phyloP scores from a whole-genome alignment of 2,329 filamentous ascomycete genomes.

The Nothomitra cinnamomea region DNA sequence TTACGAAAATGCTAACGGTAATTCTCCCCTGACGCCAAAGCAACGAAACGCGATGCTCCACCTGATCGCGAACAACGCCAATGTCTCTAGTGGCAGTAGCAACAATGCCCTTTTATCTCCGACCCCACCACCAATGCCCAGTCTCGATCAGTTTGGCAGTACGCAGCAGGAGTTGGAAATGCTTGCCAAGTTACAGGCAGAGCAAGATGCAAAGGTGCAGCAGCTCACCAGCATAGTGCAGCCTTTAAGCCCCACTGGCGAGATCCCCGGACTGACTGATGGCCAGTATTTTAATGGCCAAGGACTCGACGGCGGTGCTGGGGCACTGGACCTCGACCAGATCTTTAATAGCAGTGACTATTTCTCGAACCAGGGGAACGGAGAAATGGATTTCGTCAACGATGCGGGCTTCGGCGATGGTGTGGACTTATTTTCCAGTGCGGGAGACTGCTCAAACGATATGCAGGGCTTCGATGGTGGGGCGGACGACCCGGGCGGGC shows the following conservation, averaged over 20 bases:
- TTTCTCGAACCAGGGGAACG: constrained; percentile 25
- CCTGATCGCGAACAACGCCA: constrained; percentile 22
- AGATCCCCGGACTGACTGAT: constrained; percentile 48
- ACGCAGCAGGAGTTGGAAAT: constrained; percentile 64
- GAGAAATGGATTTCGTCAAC: constrained; percentile 2
- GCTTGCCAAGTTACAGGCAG: constrained; percentile 59
- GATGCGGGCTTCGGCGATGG: constrained; percentile 1
- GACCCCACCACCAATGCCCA: constrained; percentile 35
- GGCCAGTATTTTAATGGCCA: constrained; percentile 12
- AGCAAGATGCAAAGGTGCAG: constrained; percentile 62
- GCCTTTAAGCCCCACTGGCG: constrained; percentile 63
- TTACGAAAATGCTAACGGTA: constrained; percentile 28
- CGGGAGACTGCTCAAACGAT: not conserved
- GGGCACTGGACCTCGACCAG: constrained; percentile 36
- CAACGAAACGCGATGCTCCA: constrained; percentile 30
- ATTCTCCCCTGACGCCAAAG: constrained; percentile 28
- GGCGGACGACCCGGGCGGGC: not conserved
- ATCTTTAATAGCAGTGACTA: constrained; percentile 40
- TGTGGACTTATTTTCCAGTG: not conserved
- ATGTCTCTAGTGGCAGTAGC: constrained; percentile 17
- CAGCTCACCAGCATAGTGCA: constrained; percentile 58
- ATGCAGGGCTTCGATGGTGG: not conserved
- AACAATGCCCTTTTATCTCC: constrained; percentile 42
- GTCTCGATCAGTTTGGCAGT: constrained; percentile 44
- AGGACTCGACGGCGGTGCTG: constrained; percentile 19